These are phyloP conservation scores for Diaporthe humulicola DNA, from an alignment of 2,329 filamentous ascomycete genomes.

Conservation along the genomic window DNA sequence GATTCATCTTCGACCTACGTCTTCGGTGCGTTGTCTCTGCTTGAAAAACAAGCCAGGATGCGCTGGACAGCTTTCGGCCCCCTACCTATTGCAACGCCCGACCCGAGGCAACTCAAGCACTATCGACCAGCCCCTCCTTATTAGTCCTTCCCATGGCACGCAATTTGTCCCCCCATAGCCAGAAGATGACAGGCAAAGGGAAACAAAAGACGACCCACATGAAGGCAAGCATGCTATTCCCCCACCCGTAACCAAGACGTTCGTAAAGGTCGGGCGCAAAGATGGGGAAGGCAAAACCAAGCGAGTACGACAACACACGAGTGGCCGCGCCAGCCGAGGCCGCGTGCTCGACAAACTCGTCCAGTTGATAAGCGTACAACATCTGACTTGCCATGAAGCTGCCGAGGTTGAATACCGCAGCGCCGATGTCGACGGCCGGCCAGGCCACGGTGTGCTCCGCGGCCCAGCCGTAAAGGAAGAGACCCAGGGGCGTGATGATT, in stretches of 20 bases:
- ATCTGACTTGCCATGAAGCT: conserved; percentile 66
- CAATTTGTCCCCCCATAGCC: conserved; percentile 33
- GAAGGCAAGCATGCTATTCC: conserved; percentile 52
- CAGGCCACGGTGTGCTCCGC: conserved; percentile 59
- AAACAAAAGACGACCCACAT: conserved; percentile 61
- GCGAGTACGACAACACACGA: conserved; percentile 64
- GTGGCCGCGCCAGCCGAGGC: conserved; percentile 62
- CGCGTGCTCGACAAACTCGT: conserved; percentile 55
- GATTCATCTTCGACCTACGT: too few species aligned
- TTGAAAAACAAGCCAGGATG: too few species aligned
- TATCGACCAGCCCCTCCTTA: conserved; percentile 2
- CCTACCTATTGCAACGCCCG: too few species aligned
- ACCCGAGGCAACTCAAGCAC: background rate
- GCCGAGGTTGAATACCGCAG: conserved; percentile 63
- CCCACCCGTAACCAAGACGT: conserved; percentile 60
- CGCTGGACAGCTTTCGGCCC: too few species aligned
- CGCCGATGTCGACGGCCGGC: conserved; percentile 70
- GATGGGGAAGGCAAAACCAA: conserved; percentile 68
- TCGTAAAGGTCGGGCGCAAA: conserved; percentile 60
- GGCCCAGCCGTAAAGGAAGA: conserved; percentile 65
- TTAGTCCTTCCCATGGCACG: conserved; percentile 15
- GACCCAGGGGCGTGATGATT: conserved; percentile 59
- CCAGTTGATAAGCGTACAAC: conserved; percentile 68
- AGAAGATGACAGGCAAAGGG: conserved; percentile 51
- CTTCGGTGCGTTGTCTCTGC: too few species aligned